Evolutionary conservation across 352 stramenopile genomes (phyloP).

Genomic region (Phytophthora niederhauseri): DNA sequence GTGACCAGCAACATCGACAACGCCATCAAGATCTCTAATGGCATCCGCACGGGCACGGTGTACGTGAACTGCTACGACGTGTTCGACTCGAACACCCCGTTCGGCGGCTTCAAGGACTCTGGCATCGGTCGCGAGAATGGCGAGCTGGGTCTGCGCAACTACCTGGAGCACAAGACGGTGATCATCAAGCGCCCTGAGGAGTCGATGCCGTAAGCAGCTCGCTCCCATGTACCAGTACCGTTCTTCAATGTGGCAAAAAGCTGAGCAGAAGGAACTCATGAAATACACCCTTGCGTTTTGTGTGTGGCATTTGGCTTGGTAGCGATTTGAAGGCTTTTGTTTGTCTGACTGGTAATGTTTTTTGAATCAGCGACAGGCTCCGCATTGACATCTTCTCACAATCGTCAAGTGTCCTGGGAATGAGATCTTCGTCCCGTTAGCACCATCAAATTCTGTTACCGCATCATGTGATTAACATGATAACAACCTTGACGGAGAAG

Average conservation of each 20-base stretch:
- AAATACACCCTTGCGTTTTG: constrained; percentile 17
- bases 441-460: too few species aligned
- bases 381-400: too few species aligned
- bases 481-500: too few species aligned
- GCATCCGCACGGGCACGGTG: constrained; percentile 90
- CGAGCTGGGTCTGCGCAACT: constrained; percentile 69
- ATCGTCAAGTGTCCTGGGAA: too few species aligned
- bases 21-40: constrained; percentile 84
- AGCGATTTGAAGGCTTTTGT: too few species aligned
- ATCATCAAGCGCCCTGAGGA: constrained; percentile 63
- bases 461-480: too few species aligned
- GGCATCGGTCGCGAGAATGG: constrained; percentile 81
- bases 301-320: not conserved
- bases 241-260: not conserved
- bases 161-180: constrained; percentile 76
- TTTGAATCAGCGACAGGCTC: too few species aligned
- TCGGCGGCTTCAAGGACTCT: constrained; percentile 88
- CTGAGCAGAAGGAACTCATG: constrained; percentile 21
- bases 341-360: too few species aligned
- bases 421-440: too few species aligned
- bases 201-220: constrained; percentile 31
- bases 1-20: constrained; percentile 88
- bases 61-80: constrained; percentile 95
- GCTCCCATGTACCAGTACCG: constrained; percentile 18
- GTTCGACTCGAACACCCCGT: constrained; percentile 83